Percentiles rank a stretch among this genome's conserved stretches.
These are phyloP conservation scores for Emergomyces africanus DNA, from an alignment of 2,329 filamentous ascomycete genomes.

Conservation along the genomic window DNA sequence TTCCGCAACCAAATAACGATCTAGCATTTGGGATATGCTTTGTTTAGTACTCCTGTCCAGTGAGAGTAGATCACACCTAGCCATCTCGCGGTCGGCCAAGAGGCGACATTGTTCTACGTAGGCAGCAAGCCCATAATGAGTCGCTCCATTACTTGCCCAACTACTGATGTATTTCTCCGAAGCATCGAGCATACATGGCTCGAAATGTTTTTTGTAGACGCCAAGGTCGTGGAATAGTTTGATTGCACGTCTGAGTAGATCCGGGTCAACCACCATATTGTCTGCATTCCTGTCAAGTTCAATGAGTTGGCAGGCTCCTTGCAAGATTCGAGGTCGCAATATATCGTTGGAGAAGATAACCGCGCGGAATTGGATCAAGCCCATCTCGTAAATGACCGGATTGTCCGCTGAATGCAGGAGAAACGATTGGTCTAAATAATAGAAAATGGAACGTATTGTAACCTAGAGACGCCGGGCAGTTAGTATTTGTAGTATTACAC, in stretches of 20 bases:
- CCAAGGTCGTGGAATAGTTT: conserved; percentile 75
- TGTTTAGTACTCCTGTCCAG: conserved; percentile 74
- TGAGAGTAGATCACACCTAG: conserved; percentile 66
- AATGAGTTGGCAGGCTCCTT: conserved; percentile 66
- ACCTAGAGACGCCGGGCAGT: conserved; percentile 35
- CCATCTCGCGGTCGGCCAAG: conserved; percentile 59
- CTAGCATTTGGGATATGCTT: conserved; percentile 59
- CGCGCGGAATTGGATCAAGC: conserved; percentile 60
- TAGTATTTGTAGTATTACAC: not conserved
- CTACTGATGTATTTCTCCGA: conserved; percentile 56
- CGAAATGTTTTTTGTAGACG: conserved; percentile 68
- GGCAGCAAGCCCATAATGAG: conserved; percentile 50
- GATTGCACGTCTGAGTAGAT: conserved; percentile 60
- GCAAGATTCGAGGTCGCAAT: conserved; percentile 43
- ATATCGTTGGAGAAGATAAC: conserved; percentile 42
- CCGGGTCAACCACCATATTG: conserved; percentile 44
- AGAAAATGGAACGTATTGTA: conserved; percentile 77
- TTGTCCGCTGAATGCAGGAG: conserved; percentile 59
- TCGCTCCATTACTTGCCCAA: conserved; percentile 56
- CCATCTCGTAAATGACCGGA: conserved; percentile 67
- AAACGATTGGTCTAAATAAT: conserved; percentile 85
- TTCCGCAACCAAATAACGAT: conserved; percentile 56
- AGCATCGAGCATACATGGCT: conserved; percentile 55
- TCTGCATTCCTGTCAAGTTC: conserved; percentile 52
- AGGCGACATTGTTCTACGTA: conserved; percentile 61